These are phyloP conservation scores for Acmispon strigosus DNA, from an alignment of 306 rosid genomes.

Conservation along the genomic window DNA sequence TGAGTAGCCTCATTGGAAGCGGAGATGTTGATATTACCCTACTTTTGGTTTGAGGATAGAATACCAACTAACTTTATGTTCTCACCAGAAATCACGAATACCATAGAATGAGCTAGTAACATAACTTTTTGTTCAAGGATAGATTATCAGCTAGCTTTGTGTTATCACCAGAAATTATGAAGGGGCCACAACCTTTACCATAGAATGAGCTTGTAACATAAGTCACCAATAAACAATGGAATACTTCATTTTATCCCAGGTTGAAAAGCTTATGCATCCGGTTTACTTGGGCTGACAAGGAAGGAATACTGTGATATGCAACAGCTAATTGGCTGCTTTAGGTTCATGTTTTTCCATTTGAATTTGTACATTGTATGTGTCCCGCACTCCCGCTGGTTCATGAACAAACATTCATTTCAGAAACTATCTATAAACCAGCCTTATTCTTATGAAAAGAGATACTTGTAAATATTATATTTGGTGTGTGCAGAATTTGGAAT, in stretches of 20 bases:
- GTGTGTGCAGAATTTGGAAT: neutral
- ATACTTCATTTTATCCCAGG: neutral
- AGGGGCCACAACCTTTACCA: no score
- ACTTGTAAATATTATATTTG: constrained; percentile 3
- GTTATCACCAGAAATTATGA: no score
- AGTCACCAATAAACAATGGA: neutral
- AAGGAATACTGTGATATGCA: neutral
- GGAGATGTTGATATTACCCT: neutral
- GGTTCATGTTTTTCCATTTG: neutral
- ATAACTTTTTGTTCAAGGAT: no score
- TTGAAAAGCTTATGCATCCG: neutral
- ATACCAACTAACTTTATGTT: neutral
- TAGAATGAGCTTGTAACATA: neutral
- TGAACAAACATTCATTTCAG: neutral
- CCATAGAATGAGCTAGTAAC: neutral
- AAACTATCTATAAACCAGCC: neutral
- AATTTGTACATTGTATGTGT: neutral
- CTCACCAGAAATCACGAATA: neutral
- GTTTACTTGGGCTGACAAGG: neutral
- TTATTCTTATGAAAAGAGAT: constrained; percentile 6
- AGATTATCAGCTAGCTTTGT: no score
- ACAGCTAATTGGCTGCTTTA: neutral
- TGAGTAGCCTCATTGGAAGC: constrained; percentile 6
- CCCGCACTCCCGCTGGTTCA: neutral
- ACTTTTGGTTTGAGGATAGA: constrained; percentile 11